A percentile compares a stretch with the other conserved stretches of the same genome.
phyloP scores from a whole-genome alignment of 352 stramenopile genomes.

The Phytophthora uliginosa region DNA sequence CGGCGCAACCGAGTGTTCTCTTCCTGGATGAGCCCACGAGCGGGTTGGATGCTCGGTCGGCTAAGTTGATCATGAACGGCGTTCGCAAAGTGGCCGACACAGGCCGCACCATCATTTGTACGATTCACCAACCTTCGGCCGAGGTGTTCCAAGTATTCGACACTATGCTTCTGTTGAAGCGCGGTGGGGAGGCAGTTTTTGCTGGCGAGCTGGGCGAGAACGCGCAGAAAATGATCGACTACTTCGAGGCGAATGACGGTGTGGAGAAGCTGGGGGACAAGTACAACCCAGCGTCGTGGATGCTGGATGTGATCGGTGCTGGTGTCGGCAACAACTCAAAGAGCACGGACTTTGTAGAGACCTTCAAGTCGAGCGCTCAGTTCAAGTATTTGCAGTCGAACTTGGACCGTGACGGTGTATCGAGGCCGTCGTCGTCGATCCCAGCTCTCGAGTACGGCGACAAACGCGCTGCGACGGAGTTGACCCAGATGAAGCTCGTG shows the following conservation, averaged over 20 bases:
- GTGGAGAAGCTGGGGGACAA: conserved; percentile 9
- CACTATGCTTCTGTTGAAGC: conserved; percentile 24
- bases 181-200: conserved; percentile 24
- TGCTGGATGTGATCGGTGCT: conserved; percentile 26
- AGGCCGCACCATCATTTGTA: conserved; percentile 17
- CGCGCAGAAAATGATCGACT: conserved; percentile 20
- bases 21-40: conserved; percentile 31
- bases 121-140: conserved; percentile 18
- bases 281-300: conserved; percentile 21
- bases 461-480: conserved; percentile 22
- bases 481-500: conserved; percentile 29
- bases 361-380: conserved; percentile 12
- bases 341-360: conserved; percentile 8
- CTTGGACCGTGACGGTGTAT: conserved; percentile 15
- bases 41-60: conserved; percentile 22
- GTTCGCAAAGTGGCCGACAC: conserved; percentile 27
- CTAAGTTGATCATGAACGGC: conserved; percentile 30
- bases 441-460: conserved; percentile 14
- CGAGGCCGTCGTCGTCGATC: neutral
- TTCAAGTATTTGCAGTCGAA: conserved; percentile 3
- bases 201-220: conserved; percentile 16
- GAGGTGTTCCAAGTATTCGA: conserved; percentile 28
- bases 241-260: conserved; percentile 20
- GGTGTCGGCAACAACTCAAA: conserved; percentile 19
- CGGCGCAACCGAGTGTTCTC: conserved; percentile 19